phyloP scores from a whole-genome alignment of 345 rosid species.

The Eucalyptus leucophloia region DNA sequence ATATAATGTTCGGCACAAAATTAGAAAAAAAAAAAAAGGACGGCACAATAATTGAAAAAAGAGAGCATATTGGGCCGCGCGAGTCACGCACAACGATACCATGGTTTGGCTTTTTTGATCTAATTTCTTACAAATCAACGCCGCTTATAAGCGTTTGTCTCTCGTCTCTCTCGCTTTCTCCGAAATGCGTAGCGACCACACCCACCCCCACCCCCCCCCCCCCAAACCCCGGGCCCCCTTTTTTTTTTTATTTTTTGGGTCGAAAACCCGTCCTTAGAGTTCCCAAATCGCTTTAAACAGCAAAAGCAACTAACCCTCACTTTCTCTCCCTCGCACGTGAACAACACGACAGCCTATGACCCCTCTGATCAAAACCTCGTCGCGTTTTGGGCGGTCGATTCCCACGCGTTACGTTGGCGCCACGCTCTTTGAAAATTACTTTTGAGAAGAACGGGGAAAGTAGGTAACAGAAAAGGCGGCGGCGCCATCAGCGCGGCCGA shows the following conservation, averaged over 20 bases:
- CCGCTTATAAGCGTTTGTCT: neutral
- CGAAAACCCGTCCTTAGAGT: neutral
- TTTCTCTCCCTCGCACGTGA: neutral
- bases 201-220: accelerated
- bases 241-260: no score
- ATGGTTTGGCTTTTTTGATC: neutral
- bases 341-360: neutral
- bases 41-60: neutral
- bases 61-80: neutral
- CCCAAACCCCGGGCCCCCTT: no score
- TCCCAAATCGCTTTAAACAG: neutral
- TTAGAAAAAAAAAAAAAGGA: neutral
- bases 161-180: neutral
- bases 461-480: neutral
- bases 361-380: neutral
- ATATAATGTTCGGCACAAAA: neutral
- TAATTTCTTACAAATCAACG: neutral
- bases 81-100: neutral
- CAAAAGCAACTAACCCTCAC: neutral
- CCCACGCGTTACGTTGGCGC: neutral
- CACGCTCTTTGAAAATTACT: neutral
- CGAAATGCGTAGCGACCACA: neutral
- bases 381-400: neutral
- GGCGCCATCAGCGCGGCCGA: neutral
- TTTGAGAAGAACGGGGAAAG: neutral